phyloP scores from a whole-genome alignment of 176 grass and related monocot species.

The Zea luxurians region DNA sequence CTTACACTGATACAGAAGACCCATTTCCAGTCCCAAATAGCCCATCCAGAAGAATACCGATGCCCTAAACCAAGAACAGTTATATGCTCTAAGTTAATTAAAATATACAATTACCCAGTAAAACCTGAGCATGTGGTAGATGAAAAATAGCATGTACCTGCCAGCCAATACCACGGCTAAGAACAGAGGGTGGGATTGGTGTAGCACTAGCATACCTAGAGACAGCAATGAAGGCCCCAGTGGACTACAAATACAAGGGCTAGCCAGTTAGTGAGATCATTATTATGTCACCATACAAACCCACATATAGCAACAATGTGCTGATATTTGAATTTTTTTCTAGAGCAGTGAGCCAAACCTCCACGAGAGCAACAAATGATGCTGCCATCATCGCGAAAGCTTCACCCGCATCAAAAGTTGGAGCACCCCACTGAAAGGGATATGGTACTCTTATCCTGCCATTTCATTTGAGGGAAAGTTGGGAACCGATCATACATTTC shows the following conservation, averaged over 20 bases:
- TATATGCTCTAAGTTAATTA: constrained; percentile 12
- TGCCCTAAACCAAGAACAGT: constrained; percentile 61
- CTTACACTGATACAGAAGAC: constrained; percentile 95
- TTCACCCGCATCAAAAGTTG: constrained; percentile 93
- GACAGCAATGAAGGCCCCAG: constrained; percentile 89
- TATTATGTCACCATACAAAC: constrained; percentile 18
- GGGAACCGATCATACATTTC: not conserved
- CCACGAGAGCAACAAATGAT: constrained; percentile 93
- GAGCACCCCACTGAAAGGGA: constrained; percentile 97
- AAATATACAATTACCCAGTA: constrained; percentile 8
- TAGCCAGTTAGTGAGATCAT: constrained; percentile 1
- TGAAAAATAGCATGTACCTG: constrained; percentile 58
- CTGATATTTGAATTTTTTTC: constrained; percentile 20
- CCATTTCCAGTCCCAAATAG: constrained; percentile 95
- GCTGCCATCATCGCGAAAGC: constrained; percentile 99
- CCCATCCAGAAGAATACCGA: constrained; percentile 93
- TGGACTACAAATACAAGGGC: constrained; percentile 64
- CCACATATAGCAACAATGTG: constrained; percentile 6
- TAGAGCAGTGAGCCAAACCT: constrained; percentile 49
- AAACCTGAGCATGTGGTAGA: not conserved
- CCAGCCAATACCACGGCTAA: constrained; percentile 96
- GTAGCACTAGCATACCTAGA: constrained; percentile 96
- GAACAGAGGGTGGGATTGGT: constrained; percentile 85
- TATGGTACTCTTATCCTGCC: constrained; percentile 98
- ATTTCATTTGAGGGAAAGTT: constrained; percentile 36